phyloP scores from a whole-genome alignment of 1,139 yeast species.

The Diutina neorugosa region DNA sequence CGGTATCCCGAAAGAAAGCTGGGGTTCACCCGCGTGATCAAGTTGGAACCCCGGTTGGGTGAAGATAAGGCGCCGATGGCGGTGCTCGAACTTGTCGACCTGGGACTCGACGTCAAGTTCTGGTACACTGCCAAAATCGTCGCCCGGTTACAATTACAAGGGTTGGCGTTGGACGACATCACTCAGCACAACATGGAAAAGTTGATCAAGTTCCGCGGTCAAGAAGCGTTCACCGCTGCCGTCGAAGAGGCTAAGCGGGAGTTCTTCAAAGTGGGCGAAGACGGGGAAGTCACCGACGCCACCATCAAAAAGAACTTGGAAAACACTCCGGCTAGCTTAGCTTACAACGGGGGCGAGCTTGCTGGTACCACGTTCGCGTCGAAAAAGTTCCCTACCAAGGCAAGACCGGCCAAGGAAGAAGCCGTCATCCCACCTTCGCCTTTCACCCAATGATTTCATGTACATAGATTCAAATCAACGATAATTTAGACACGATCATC shows the following conservation, averaged over 20 bases:
- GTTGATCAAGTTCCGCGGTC: constrained; percentile 40
- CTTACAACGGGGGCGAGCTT: constrained; percentile 3
- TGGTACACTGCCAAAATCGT: constrained; percentile 73
- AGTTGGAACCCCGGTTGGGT: constrained; percentile 68
- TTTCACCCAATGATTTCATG: not conserved
- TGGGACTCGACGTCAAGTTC: constrained; percentile 58
- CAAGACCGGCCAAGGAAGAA: not conserved
- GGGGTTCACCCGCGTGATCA: constrained; percentile 81
- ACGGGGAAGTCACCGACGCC: constrained; percentile 3
- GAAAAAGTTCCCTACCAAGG: constrained; percentile 23
- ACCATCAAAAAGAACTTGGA: constrained; percentile 14
- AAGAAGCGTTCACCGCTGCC: constrained; percentile 40
- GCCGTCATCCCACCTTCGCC: not conserved
- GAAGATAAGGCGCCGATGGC: constrained; percentile 92
- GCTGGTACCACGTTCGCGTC: constrained; percentile 17
- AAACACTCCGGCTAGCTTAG: constrained; percentile 15
- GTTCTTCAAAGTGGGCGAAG: constrained; percentile 5
- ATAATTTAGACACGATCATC: too few relatives aligned
- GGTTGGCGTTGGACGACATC: constrained; percentile 44
- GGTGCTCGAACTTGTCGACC: constrained; percentile 75
- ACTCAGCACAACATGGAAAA: constrained; percentile 48
- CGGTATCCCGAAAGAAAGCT: constrained; percentile 56
- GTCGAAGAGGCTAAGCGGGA: constrained; percentile 53
- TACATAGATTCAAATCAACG: too few relatives aligned
- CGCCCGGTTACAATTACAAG: constrained; percentile 65